Percentiles rank a stretch among this genome's conserved stretches.
These are phyloP conservation scores for Begonia masoniana DNA, from an alignment of 306 rosid genomes.

Conservation along the genomic window DNA sequence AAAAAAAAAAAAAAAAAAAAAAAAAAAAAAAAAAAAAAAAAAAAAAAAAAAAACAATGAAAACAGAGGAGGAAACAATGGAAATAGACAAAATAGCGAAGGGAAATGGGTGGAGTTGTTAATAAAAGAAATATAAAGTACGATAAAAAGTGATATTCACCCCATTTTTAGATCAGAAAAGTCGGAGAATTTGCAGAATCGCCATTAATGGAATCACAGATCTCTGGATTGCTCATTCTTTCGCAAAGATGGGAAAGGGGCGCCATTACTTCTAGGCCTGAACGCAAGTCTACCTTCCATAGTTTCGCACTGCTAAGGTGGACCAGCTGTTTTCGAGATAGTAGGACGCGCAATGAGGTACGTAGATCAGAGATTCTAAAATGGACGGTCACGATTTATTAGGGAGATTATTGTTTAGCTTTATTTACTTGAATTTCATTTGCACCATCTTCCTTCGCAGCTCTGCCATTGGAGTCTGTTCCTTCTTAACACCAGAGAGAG, in stretches of 20 bases:
- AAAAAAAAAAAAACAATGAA: no score
- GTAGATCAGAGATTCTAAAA: background rate
- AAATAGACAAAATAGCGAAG: no score
- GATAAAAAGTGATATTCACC: no score
- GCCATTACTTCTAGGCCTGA: conserved; percentile 42
- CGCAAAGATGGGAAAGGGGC: conserved; percentile 50
- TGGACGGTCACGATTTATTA: background rate
- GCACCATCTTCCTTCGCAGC: background rate
- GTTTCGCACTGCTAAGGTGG: background rate
- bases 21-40: no score
- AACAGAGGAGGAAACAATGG: no score
- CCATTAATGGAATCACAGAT: background rate
- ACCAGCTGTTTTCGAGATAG: background rate
- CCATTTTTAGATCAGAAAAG: no score
- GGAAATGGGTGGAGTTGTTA: no score
- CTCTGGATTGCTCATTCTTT: conserved; percentile 22
- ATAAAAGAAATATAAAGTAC: no score
- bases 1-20: no score
- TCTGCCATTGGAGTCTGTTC: background rate
- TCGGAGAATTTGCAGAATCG: no score
- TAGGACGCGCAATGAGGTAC: background rate
- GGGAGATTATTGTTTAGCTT: background rate
- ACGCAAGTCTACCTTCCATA: conserved; percentile 28
- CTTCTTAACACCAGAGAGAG: background rate
- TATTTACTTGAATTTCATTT: conserved; percentile 3